Percentiles rank a stretch among this genome's conserved stretches.
Conservation (phyloP, 116 monocot genomes). For the Papilionanthe hybrid region DNA sequence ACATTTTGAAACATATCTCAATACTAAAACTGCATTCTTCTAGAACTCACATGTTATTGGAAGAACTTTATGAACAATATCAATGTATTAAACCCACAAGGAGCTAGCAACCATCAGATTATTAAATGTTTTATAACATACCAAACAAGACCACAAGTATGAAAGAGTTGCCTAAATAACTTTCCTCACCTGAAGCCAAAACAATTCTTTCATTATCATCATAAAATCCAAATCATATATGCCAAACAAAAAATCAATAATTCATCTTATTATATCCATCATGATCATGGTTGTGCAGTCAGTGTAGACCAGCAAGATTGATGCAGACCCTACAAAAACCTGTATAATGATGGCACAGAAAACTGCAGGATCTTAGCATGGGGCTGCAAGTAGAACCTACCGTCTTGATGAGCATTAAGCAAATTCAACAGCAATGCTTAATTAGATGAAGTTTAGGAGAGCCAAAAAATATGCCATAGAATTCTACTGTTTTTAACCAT, state of each 20-base stretch:
- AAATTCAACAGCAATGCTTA: background rate
- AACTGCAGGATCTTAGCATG: background rate
- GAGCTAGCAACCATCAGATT: background rate
- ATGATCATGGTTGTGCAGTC: background rate
- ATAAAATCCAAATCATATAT: background rate
- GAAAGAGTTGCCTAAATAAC: background rate
- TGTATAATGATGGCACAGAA: no score
- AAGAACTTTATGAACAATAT: conserved; percentile 1
- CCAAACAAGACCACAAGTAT: background rate
- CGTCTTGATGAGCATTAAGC: background rate
- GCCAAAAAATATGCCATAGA: background rate
- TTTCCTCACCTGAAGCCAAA: background rate
- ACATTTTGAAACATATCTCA: no score
- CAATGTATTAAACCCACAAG: background rate
- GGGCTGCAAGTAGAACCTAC: background rate
- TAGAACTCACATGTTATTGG: background rate
- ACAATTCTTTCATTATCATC: background rate
- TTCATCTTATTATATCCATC: background rate
- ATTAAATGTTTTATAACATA: background rate
- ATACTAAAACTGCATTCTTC: background rate
- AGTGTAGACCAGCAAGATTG: background rate
- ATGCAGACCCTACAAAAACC: background rate
- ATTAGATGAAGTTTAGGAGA: background rate
- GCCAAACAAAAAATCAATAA: no score
- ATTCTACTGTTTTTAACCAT: background rate